Base-by-base conservation (phyloP, 1,284 basidiomycete species). In the Veloboletus limbatus region DNA sequence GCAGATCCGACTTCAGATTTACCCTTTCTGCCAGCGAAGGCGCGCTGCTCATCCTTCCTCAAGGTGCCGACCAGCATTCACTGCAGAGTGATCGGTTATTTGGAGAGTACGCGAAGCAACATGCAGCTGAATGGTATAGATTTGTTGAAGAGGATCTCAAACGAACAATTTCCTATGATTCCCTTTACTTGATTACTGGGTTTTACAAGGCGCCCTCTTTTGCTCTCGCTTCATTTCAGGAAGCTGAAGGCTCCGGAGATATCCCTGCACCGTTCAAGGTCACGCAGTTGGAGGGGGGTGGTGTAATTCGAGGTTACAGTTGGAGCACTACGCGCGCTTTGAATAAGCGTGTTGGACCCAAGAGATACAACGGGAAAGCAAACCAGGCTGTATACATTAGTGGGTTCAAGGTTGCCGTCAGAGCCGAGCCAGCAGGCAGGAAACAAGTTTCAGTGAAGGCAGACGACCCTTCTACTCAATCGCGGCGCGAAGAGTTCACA, bases 1-100 rank as follows among this genome's bases (percentile, higher is more conserved):
- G 27, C 11, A 40, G 39, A 22, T 30, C 28, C 13, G 39, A 40
- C 28, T 41, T 32, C 10, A 24, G 25, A 20, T 41, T 41, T 17
- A 20, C 25, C 14, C 22, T 32, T 22, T 35, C 24, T 7, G 35
- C 41, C 13, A 27, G 32, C 7, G 31, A 33, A 33, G 41, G 41
- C 17, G 41, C 41, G 8, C 6, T 43, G 11, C 41, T 43, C 18
- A 28, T 43, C 25, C 41, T 43, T 14, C 41, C n/a, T n/a, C n/a
- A n/a, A n/a, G n/a, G n/a, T n/a, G n/a, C n/a, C n/a, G n/a, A n/a
- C n/a, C n/a, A n/a, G 9, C 14, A 17, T 17, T 24, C 22, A 31
- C 33, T 43, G 14, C 24, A 14, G 4, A 25, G 17, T 11, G 11
- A 24, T 9, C 24, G 25, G 17, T 14, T 25, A 8, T 43, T 43